Evolutionary conservation across 768 basidiomycete genomes (phyloP), one percentile per base, ranked within the genome.

Genomic region (Gautieria morchelliformis): DNA sequence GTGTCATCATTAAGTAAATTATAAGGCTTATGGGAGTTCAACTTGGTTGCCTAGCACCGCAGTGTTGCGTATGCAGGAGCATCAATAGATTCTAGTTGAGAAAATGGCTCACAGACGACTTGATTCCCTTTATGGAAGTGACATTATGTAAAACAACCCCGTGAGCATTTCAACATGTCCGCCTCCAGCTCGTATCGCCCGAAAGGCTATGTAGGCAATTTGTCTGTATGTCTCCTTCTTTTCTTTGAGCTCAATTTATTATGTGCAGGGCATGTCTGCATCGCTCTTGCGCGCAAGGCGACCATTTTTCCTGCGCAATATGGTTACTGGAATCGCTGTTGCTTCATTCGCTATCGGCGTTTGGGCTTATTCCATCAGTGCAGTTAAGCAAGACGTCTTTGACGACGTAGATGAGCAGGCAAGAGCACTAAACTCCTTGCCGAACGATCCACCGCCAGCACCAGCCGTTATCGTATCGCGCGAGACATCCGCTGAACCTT

Each of bases 381-480:
- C 93, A 30, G 93, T 97, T 56, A 92, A 87, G 66, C 93, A 97
- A 66, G 93, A 96, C 67, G 83, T 87, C 41, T 96, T 95, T 67
- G 83, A 87, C 62, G 90, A 92, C 67, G 77, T 90, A 42, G 89
- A 90, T 64, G 86, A 88, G 60, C 87, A 89, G 66, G 89, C 83
- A 30, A 73, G 72, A 60, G 78, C 78, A 42, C 75, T 85, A 63
- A 58, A 56, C 19, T 47, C 51, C 33, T 53, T 51, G 12, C 22
- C 40, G 37, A 42, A 22, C 2, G 24, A 27, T 20, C 5, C 44
- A 15, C 32, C 51, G 5, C 14, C 27, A 19, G 14, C 52, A 19
- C 7, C 17, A 40, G 42, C 57, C 5, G 27, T 2, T 27, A 5
- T 3, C 27, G 5, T 27, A 27, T 12, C n/a, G 40, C 14, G n/a